phyloP scores from a whole-genome alignment of 2,329 filamentous ascomycete genomes.

The Alternaria viburni region DNA sequence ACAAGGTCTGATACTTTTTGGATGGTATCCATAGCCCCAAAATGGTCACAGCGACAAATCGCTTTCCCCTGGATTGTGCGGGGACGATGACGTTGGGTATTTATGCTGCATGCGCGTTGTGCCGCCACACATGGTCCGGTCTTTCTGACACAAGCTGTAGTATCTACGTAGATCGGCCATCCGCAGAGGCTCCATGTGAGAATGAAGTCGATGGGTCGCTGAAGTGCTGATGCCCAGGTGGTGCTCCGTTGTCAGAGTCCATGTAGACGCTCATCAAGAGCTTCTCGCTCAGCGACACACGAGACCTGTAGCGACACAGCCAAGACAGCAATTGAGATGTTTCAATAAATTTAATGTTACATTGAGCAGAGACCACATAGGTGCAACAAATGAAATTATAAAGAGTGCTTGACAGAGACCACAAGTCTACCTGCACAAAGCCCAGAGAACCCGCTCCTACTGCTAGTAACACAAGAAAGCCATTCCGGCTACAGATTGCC shows the following conservation, averaged over 20 bases:
- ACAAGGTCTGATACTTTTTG: background rate
- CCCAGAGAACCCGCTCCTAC: background rate
- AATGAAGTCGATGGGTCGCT: no score
- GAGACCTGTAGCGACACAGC: background rate
- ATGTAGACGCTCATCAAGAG: background rate
- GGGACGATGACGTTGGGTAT: background rate
- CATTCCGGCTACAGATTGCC: background rate
- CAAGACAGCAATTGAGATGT: background rate
- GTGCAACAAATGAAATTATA: background rate
- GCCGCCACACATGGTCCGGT: background rate
- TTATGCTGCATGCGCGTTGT: background rate
- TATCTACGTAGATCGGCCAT: background rate
- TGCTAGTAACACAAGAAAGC: background rate
- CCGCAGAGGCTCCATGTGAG: no score
- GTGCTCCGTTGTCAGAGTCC: background rate
- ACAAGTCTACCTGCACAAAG: background rate
- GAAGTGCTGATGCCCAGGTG: no score
- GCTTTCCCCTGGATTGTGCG: background rate
- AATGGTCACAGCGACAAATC: background rate
- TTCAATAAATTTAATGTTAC: background rate
- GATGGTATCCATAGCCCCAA: background rate
- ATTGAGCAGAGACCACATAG: background rate
- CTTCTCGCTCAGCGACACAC: background rate
- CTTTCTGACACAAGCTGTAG: background rate
- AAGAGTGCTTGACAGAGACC: background rate